phyloP scores from a whole-genome alignment of 345 rosid species.

The Syzygium oleosum region DNA sequence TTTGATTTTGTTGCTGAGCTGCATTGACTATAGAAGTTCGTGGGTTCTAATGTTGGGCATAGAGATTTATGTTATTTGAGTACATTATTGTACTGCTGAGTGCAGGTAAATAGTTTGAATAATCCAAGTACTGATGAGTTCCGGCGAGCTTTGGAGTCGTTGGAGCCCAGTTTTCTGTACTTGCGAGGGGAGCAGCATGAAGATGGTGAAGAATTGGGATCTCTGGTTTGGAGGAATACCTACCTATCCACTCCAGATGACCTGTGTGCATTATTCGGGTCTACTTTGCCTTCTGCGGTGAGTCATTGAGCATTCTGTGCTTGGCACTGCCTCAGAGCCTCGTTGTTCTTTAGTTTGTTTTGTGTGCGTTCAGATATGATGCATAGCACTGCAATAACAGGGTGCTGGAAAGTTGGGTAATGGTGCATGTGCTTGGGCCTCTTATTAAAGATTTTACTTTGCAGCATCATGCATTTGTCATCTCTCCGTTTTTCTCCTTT shows the following conservation, averaged over 20 bases:
- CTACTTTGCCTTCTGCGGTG: constrained; percentile 76
- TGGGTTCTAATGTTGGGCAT: neutral
- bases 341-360: neutral
- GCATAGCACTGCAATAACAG: neutral
- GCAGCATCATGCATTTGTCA: neutral
- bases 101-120: constrained; percentile 76
- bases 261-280: constrained; percentile 58
- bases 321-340: neutral
- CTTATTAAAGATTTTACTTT: neutral
- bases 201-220: constrained; percentile 65
- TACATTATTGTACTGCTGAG: constrained; percentile 1
- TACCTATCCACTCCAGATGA: constrained; percentile 72
- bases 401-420: neutral
- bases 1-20: neutral
- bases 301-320: constrained; percentile 22
- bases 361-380: neutral
- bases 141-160: constrained; percentile 41
- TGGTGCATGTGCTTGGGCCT: neutral
- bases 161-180: constrained; percentile 69
- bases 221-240: constrained; percentile 48
- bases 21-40: neutral
- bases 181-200: constrained; percentile 65
- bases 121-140: constrained; percentile 73
- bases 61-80: neutral
- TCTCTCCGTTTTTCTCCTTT: neutral